phyloP scores from a whole-genome alignment of 2,329 filamentous ascomycete genomes.

The Mollisia scopiformis region DNA sequence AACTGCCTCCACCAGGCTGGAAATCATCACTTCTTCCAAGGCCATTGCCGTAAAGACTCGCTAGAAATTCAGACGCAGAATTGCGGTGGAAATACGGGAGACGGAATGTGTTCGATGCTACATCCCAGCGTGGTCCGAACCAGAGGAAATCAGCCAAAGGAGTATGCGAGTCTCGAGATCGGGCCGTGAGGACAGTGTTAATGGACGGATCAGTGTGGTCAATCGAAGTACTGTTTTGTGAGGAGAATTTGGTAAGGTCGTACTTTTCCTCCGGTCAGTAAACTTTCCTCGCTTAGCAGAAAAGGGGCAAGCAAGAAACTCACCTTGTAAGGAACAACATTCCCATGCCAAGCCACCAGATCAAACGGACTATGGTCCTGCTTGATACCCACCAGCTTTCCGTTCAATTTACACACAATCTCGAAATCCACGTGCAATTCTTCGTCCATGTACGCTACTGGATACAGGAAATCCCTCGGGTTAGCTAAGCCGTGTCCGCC shows the following conservation, averaged over 20 bases:
- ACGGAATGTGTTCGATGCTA: slow-evolving; percentile 60
- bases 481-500: slow-evolving; percentile 68
- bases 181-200: slow-evolving; percentile 66
- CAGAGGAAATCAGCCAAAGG: slow-evolving; percentile 68
- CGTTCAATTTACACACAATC: slow-evolving; percentile 67
- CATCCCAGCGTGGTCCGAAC: slow-evolving; percentile 69
- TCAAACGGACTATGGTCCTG: slow-evolving; percentile 78
- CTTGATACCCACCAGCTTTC: slow-evolving; percentile 61
- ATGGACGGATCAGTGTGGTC: slow-evolving; percentile 71
- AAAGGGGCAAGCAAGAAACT: not conserved
- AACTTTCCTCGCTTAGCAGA: not conserved
- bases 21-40: slow-evolving; percentile 48
- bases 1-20: slow-evolving; percentile 48
- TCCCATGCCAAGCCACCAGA: slow-evolving; percentile 71
- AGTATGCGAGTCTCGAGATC: slow-evolving; percentile 53
- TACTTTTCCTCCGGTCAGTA: slow-evolving; percentile 37
- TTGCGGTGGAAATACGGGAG: slow-evolving; percentile 61
- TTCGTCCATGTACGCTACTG: slow-evolving; percentile 55
- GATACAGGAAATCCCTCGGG: slow-evolving; percentile 64
- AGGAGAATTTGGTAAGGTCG: slow-evolving; percentile 59
- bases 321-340: slow-evolving; percentile 13
- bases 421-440: slow-evolving; percentile 53
- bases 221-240: slow-evolving; percentile 58
- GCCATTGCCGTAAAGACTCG: slow-evolving; percentile 44
- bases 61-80: slow-evolving; percentile 51